phyloP scores from a whole-genome alignment of 2,329 filamentous ascomycete species.

The Talaromyces verruculosus region DNA sequence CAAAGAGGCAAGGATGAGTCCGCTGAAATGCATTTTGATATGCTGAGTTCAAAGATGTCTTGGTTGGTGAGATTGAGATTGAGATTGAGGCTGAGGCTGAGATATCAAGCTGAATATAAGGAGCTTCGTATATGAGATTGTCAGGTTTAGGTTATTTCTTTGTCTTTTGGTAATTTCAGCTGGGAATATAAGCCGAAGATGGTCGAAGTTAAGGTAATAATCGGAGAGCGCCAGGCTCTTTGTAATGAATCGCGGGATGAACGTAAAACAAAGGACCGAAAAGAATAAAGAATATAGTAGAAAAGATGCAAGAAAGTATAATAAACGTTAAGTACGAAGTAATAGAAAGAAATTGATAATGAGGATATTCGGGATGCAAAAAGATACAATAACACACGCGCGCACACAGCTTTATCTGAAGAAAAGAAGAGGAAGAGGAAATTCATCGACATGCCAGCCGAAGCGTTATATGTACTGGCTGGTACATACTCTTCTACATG shows the following conservation, averaged over 20 bases:
- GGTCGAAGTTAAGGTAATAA: not conserved
- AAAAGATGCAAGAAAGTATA: slow-evolving; percentile 13
- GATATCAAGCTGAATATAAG: not conserved
- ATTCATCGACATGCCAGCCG: not conserved
- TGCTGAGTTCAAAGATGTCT: not conserved
- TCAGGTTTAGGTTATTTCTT: not conserved
- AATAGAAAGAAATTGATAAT: slow-evolving; percentile 21
- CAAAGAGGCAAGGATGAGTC: slow-evolving; percentile 27
- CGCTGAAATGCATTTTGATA: slow-evolving; percentile 18
- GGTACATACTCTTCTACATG: not conserved
- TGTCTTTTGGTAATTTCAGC: not conserved
- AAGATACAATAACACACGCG: not conserved
- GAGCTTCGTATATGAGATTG: not conserved
- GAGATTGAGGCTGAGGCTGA: not conserved
- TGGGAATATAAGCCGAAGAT: not conserved
- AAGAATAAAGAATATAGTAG: not conserved
- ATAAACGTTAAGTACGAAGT: not conserved
- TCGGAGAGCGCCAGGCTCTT: slow-evolving; percentile 5
- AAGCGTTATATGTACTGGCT: slow-evolving; percentile 13
- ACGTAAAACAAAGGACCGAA: not conserved
- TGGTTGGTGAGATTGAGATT: not conserved
- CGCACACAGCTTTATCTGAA: slow-evolving; percentile 3
- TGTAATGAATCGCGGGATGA: not conserved
- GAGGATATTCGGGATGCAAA: slow-evolving; percentile 1
- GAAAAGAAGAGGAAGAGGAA: slow-evolving; percentile 10